Percentiles rank a stretch among this genome's conserved stretches.
Evolutionary conservation across 2,329 filamentous ascomycete genomes (phyloP).

Genomic region (Monosporascus ibericus): DNA sequence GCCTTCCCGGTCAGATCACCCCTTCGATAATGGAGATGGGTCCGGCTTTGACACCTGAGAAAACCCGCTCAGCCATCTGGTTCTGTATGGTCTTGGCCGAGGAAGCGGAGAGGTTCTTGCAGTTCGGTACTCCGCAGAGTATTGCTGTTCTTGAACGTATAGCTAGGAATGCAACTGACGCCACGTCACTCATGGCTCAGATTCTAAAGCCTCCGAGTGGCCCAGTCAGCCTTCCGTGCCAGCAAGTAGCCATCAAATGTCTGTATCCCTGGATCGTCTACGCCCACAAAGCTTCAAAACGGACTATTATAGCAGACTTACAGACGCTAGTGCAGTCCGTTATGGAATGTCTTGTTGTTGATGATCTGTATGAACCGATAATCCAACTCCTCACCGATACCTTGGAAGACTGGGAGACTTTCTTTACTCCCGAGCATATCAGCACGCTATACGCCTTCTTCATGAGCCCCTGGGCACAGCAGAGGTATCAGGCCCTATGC

Average conservation of each 20-base stretch:
- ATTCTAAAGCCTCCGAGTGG: conserved; percentile 24
- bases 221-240: conserved; percentile 25
- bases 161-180: conserved; percentile 43
- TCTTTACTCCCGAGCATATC: conserved; percentile 56
- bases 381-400: conserved; percentile 61
- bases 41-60: conserved; percentile 38
- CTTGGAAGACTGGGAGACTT: conserved; percentile 57
- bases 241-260: conserved; percentile 53
- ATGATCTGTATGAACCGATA: conserved; percentile 52
- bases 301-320: conserved; percentile 52
- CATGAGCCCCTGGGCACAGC: conserved; percentile 51
- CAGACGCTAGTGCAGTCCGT: conserved; percentile 53
- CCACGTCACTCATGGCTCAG: conserved; percentile 40
- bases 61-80: conserved; percentile 56
- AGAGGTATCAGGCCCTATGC: conserved; percentile 48
- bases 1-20: conserved; percentile 24
- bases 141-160: conserved; percentile 44
- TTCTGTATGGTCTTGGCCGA: conserved; percentile 60
- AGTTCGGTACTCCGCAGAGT: conserved; percentile 58
- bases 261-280: conserved; percentile 71
- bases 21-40: conserved; percentile 46
- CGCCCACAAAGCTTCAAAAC: conserved; percentile 56
- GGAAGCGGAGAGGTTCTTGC: conserved; percentile 46
- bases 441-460: conserved; percentile 53
- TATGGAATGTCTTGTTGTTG: conserved; percentile 53